Evolutionary conservation across 208 protist species (phyloP), one percentile per base, ranked within the genome.

Genomic region (Novymonas esmeraldas): DNA sequence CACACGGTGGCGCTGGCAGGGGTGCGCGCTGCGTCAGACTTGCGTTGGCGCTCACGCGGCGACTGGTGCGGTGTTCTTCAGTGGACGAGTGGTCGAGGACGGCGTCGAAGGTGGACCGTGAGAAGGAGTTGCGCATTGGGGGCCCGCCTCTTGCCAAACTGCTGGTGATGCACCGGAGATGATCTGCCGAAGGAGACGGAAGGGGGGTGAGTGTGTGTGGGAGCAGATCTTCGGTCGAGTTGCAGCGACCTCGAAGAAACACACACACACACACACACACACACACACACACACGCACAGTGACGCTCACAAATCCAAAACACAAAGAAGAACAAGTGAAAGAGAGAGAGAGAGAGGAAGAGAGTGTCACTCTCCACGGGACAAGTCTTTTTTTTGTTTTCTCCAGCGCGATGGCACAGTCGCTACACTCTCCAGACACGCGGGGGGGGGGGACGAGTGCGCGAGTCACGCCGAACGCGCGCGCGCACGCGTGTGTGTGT

Each of bases 301-400:
- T 28, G 6, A 56, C 31, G 20, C 9, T 16, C 10, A 29, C 31
- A 58, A 55, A 28, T 46, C 24, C 54, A 62, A 57, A 36, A 64
- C 42, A 66, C 20, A 66, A 4, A 63, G 36, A 41, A n/a, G 49
- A 58, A 56, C 16, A 56, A 10, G 46, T n/a, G 39, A 44, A 16
- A 44, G 39, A 26, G 46, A 63, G 33, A 49, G 16, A 72, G 16
- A 13, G 31, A 20, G 62, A 56, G 31, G 16, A 26, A 64, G 16
- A 62, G 24, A 51, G 22, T 6, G 46, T 11, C 11, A 24, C 22
- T n/a, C n/a, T n/a, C n/a, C n/a, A n/a, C n/a, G n/a, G n/a, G n/a
- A n/a, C n/a, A n/a, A n/a, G n/a, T n/a, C n/a, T n/a, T n/a, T n/a
- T n/a, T n/a, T n/a, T n/a, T n/a, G n/a, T n/a, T n/a, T n/a, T n/a